Evolutionary conservation across 306 rosid species (phyloP), one percentile per base, ranked within the genome.

Genomic region (Trifolium pratense): DNA sequence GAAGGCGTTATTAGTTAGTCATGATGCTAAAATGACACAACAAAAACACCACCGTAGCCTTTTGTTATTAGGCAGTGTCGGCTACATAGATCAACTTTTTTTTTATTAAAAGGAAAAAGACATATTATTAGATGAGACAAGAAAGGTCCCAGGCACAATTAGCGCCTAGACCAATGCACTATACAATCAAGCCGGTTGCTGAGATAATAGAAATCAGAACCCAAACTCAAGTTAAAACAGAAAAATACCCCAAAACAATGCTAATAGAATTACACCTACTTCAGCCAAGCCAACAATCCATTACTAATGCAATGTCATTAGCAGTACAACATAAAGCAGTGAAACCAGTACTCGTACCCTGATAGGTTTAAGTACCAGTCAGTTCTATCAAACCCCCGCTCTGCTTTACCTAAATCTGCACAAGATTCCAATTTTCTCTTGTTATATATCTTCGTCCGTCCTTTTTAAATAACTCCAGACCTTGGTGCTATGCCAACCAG

Each of bases 1-100:
- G 23, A 76, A 68, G 52, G 20, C n/a, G 46, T 55, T 67, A 48
- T 16, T 61, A 66, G 51, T 31, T 61, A 71, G 51, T 14, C n/a
- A 68, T 23, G 32, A 26, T 43, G 64, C 56, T 66, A 48, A 37
- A 68, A 46, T 32, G 49, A n/a, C 40, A 29, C 66, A 40, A 43
- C 36, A 42, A 43, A 42, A 66, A 39, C 68, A 18, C 67, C 8
- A 43, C 37, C 39, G 14, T 20, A 66, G 55, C 34, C 53, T 42
- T 66, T 43, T 43, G 39, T 40, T 20, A 43, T 43, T 42, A 14
- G 55, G 52, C 9, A 42, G 36, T 23, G 71, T 42, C 7, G 12
- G 70, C 55, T 42, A 40, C 51, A 11, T 18, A 64, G 32, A 37
- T 64, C 69, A 37, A 18, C 18, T 56, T 21, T 3, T 11, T 3